phyloP scores from a whole-genome alignment of 805 yeast genomes.

The Scheffersomyces stipitis region DNA sequence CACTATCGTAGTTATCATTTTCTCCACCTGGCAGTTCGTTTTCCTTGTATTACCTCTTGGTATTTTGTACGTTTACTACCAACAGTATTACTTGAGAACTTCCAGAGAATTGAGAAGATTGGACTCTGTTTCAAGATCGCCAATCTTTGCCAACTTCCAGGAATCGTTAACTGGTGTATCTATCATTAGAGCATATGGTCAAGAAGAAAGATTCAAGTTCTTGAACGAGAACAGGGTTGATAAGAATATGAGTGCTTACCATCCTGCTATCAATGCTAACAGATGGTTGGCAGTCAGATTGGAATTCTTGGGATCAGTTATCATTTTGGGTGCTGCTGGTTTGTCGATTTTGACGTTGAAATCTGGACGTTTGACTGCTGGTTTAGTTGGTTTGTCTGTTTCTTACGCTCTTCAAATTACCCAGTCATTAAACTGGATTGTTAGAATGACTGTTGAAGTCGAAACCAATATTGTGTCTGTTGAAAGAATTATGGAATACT shows the following conservation, averaged over 20 bases:
- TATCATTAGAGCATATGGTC: slow-evolving; percentile 73
- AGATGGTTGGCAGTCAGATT: slow-evolving; percentile 97
- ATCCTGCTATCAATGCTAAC: slow-evolving; percentile 89
- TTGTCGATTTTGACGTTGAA: slow-evolving; percentile 70
- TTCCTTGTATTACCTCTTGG: slow-evolving; percentile 71
- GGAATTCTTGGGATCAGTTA: slow-evolving; percentile 86
- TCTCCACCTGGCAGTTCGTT: slow-evolving; percentile 84
- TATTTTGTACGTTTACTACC: slow-evolving; percentile 66
- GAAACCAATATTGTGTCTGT: slow-evolving; percentile 97
- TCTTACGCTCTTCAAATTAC: slow-evolving; percentile 93
- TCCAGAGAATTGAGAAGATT: slow-evolving; percentile 82
- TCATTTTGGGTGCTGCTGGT: slow-evolving; percentile 84
- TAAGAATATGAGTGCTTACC: slow-evolving; percentile 85
- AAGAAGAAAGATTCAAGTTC: slow-evolving; percentile 59
- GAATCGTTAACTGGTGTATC: slow-evolving; percentile 76
- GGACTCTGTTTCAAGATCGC: slow-evolving; percentile 77
- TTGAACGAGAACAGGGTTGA: slow-evolving; percentile 75
- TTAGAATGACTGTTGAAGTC: slow-evolving; percentile 97
- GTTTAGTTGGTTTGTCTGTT: slow-evolving; percentile 90
- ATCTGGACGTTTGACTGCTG: slow-evolving; percentile 75
- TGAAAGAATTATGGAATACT: slow-evolving; percentile 89
- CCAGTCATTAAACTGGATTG: slow-evolving; percentile 94
- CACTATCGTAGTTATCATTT: slow-evolving; percentile 76
- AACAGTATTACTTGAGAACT: slow-evolving; percentile 71
- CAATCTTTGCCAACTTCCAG: slow-evolving; percentile 82